phyloP scores from a whole-genome alignment of 192 early-diverging fungal species.

The Podila epigama region DNA sequence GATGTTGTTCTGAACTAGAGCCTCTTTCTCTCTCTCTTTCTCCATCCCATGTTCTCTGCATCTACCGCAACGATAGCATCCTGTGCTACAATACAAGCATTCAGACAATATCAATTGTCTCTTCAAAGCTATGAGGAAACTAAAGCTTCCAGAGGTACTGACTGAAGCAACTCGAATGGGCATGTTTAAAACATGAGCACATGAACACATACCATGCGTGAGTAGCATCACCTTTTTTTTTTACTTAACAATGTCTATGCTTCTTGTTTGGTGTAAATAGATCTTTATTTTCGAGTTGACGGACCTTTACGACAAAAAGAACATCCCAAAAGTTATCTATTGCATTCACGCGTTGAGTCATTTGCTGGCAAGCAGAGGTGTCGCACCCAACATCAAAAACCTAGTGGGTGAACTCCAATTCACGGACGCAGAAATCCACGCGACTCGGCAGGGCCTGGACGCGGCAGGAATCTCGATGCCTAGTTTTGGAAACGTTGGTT shows the following conservation, averaged over 20 bases:
- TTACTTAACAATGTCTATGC: too few species aligned
- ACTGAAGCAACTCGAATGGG: neutral
- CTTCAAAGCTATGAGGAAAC: constrained; percentile 77
- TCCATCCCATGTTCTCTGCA: neutral
- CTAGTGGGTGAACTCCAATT: constrained; percentile 93
- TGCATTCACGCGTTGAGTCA: constrained; percentile 84
- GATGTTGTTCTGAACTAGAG: neutral
- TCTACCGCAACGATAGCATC: constrained; percentile 55
- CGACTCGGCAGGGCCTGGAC: constrained; percentile 86
- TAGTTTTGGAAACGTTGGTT: constrained; percentile 85
- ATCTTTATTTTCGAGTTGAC: constrained; percentile 98
- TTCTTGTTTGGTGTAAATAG: too few species aligned
- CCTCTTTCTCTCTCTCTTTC: neutral
- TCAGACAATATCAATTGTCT: constrained; percentile 99
- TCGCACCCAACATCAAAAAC: constrained; percentile 91
- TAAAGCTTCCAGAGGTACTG: constrained; percentile 82
- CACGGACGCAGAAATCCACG: constrained; percentile 79
- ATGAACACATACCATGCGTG: neutral
- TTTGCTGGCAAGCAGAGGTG: constrained; percentile 81
- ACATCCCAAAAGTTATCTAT: constrained; percentile 98
- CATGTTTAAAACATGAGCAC: neutral
- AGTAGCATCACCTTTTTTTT: neutral
- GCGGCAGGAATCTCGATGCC: constrained; percentile 85
- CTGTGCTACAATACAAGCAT: constrained; percentile 88
- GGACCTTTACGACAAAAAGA: constrained; percentile 98